These are phyloP conservation scores for Penicillium sp. DNA, from an alignment of 2,329 filamentous ascomycete genomes.

Conservation along the genomic window DNA sequence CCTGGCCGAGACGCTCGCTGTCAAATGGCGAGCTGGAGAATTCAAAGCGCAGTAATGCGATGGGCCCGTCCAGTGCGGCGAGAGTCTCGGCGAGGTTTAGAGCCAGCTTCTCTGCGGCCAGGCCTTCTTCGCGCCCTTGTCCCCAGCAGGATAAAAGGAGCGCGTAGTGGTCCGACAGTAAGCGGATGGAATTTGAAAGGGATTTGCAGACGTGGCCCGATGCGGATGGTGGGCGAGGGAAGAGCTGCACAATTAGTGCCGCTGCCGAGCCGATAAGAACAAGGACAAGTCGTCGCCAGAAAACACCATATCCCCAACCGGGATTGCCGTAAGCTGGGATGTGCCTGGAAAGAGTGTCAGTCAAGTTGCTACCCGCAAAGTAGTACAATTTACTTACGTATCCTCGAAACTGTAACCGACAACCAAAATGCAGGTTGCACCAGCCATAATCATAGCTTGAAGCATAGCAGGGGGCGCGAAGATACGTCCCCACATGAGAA, in stretches of 20 bases:
- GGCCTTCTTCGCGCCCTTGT: conserved; percentile 22
- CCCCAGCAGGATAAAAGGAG: conserved; percentile 49
- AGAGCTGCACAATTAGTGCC: conserved; percentile 47
- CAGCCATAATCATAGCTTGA: conserved; percentile 39
- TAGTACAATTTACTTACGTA: conserved; percentile 21
- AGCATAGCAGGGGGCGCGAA: conserved; percentile 32
- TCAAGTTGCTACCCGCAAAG: neutral
- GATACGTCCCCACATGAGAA: conserved; percentile 38
- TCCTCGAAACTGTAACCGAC: conserved; percentile 50
- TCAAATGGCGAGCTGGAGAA: conserved; percentile 42
- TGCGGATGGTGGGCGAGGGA: conserved; percentile 49
- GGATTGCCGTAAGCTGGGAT: conserved; percentile 47
- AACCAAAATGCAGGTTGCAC: conserved; percentile 46
- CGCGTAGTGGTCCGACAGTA: conserved; percentile 50
- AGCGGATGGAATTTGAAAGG: conserved; percentile 45
- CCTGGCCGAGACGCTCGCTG: conserved; percentile 29
- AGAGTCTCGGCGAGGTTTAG: conserved; percentile 35
- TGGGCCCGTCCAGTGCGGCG: conserved; percentile 32
- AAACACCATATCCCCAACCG: conserved; percentile 48
- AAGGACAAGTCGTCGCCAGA: conserved; percentile 47
- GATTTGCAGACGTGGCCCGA: conserved; percentile 46
- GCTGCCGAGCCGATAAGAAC: conserved; percentile 48
- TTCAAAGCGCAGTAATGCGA: conserved; percentile 37
- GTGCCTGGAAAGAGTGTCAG: conserved; percentile 29
- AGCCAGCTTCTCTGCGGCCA: conserved; percentile 31